Evolutionary conservation across 352 stramenopile species (phyloP).

Genomic region (Saprolegnia parasitica): DNA sequence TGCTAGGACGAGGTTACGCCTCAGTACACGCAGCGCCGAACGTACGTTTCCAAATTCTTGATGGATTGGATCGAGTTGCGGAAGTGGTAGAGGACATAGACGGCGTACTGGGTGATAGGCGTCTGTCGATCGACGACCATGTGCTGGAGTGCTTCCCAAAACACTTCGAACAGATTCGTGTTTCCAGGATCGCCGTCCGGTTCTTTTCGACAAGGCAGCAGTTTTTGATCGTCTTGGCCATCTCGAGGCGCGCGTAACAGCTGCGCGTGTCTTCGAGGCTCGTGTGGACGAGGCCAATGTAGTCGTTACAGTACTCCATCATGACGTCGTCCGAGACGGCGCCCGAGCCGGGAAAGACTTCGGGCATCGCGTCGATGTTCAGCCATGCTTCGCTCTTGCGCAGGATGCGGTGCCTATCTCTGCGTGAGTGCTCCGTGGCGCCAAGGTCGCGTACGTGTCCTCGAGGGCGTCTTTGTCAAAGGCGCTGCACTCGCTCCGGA

Average conservation of each 20-base stretch:
- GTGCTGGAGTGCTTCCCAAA: constrained; percentile 2
- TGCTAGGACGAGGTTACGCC: too few species aligned
- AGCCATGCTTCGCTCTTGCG: constrained; percentile 2
- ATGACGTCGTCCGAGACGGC: not conserved
- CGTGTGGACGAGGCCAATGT: not conserved
- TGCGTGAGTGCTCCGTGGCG: not conserved
- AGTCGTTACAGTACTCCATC: constrained; percentile 21
- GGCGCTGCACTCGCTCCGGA: not conserved
- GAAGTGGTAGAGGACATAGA: constrained; percentile 19
- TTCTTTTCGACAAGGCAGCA: constrained; percentile 1
- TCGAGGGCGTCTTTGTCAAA: not conserved
- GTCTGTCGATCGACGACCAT: constrained; percentile 5
- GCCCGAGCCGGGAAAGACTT: constrained; percentile 20
- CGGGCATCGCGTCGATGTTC: constrained; percentile 17
- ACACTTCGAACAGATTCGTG: not conserved
- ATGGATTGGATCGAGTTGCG: not conserved
- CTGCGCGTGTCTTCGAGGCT: not conserved
- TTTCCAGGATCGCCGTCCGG: not conserved
- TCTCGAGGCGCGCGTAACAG: constrained; percentile 1
- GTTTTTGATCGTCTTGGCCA: constrained; percentile 22
- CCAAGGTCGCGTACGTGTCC: not conserved
- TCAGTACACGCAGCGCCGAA: not conserved
- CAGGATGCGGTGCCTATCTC: not conserved
- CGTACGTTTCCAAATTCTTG: not conserved
- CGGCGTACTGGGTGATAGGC: constrained; percentile 4